Conservation (phyloP, 768 basidiomycete genomes). For the Boletellus ananas region DNA sequence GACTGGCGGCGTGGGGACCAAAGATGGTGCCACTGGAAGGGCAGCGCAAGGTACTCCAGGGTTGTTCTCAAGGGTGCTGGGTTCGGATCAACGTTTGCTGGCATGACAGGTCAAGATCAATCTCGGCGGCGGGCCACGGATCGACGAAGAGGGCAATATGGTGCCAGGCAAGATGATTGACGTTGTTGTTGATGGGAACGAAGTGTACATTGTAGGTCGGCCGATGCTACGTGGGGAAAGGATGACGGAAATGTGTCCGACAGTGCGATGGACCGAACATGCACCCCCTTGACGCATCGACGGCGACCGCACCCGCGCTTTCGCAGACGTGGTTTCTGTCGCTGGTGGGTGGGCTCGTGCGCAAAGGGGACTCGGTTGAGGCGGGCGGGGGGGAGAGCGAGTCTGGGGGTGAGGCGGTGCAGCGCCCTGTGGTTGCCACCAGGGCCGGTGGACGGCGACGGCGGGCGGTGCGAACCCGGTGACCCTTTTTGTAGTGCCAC, state of each 20-base stretch:
- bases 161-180: constrained; percentile 57
- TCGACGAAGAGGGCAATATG: constrained; percentile 55
- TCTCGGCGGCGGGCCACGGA: constrained; percentile 48
- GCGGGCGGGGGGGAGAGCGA: constrained; percentile 37
- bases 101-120: constrained; percentile 65
- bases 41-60: constrained; percentile 56
- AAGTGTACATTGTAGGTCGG: constrained; percentile 70
- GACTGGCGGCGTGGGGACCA: constrained; percentile 76
- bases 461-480: constrained; percentile 49
- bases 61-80: constrained; percentile 9
- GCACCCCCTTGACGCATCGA: constrained; percentile 54
- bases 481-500: neutral
- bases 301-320: constrained; percentile 55
- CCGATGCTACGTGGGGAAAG: constrained; percentile 8
- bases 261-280: constrained; percentile 62
- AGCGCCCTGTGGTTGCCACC: constrained; percentile 36
- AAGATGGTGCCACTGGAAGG: constrained; percentile 62
- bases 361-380: constrained; percentile 6
- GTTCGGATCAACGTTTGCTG: constrained; percentile 7
- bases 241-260: constrained; percentile 8
- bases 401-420: constrained; percentile 40
- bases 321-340: constrained; percentile 67
- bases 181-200: constrained; percentile 73
- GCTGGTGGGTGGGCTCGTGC: constrained; percentile 31
- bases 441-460: constrained; percentile 66